Base-by-base conservation (phyloP, 805 yeast species). In the Peterozyma toletana region DNA sequence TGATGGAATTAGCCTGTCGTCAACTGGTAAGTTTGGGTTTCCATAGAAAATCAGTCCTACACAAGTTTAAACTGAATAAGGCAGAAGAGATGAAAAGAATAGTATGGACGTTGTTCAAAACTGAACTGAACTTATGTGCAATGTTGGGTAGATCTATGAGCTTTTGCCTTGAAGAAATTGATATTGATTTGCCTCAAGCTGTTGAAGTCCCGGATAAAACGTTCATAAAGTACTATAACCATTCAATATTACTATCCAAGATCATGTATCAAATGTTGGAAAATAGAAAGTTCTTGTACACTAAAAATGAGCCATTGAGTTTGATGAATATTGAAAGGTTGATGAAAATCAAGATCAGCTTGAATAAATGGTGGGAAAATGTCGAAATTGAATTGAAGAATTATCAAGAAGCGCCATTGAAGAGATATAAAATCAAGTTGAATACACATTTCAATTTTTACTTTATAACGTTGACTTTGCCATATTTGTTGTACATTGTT, bases 1-100 rank as follows among this genome's bases (percentile, higher is more conserved):
- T 74, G 38, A 56, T 71, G 54, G 72, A 73, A 37, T 46, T 71
- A 38, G 77, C 78, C 7, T 62, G 71, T 1, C 59, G 73, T 41
- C 78, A 74, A 53, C 66, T 73, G 1, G 62, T 67, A 29, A 63
- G 75, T n/a, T 53, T 73, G n/a, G 78, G 78, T 0, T 53, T 72
- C 2, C 76, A 73, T 50, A 58, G 71, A 41, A 63, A 59, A 38
- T 54, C 65, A 29, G 63, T 64, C 30, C 65, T 63, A 9, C 54
- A 58, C 40, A 63, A 62, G 44, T 63, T 63, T 39, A 56, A 53
- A 29, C 53, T 47, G 29, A 61, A 56, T n/a, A 60, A 59, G 37
- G 59, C 63, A 3, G 70, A 67, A 39, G 71, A 67, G 34, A 64
- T 60, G 63, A 64, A 62, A 40, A 51, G 71, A 33, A 58, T 67